These are phyloP conservation scores for Corniculantispora saksenae DNA, from an alignment of 2,329 filamentous ascomycete species.

Conservation along the genomic window DNA sequence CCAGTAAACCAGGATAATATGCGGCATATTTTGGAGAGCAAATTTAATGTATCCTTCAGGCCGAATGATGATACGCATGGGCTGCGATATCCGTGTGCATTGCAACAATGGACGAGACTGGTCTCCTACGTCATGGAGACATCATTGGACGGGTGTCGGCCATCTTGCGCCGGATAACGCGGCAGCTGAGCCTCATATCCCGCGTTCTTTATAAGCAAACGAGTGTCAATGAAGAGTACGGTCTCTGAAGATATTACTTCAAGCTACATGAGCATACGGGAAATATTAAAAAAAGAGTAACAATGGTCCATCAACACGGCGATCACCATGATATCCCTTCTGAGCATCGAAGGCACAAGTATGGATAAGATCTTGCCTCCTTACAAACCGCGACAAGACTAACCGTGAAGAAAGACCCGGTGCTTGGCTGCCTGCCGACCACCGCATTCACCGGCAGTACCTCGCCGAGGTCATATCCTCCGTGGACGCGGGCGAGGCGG, in stretches of 20 bases:
- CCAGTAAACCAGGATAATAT: no score
- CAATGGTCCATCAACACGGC: slow-evolving; percentile 52
- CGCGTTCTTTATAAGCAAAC: background rate
- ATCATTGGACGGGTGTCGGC: background rate
- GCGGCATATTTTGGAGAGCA: no score
- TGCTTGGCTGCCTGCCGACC: slow-evolving; percentile 64
- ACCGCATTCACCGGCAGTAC: slow-evolving; percentile 63
- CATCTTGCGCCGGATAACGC: slow-evolving; percentile 1
- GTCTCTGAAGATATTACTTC: background rate
- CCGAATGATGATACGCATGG: no score
- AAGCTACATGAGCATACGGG: background rate
- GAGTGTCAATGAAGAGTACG: background rate
- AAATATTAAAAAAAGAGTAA: slow-evolving; percentile 22
- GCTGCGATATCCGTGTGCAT: background rate
- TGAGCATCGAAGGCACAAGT: slow-evolving; percentile 49
- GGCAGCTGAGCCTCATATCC: background rate
- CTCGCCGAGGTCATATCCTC: slow-evolving; percentile 57
- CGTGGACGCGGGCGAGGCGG: slow-evolving; percentile 42
- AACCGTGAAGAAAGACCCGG: slow-evolving; percentile 40
- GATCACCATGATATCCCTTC: slow-evolving; percentile 54
- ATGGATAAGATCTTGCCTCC: slow-evolving; percentile 1
- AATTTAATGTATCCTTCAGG: no score
- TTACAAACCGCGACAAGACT: background rate
- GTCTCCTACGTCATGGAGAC: slow-evolving; percentile 1
- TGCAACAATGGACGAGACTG: background rate